A percentile compares a stretch with the other conserved stretches of the same genome.
phyloP scores from a whole-genome alignment of 2,329 filamentous ascomycete genomes.

The Mollisiaceae sp. region DNA sequence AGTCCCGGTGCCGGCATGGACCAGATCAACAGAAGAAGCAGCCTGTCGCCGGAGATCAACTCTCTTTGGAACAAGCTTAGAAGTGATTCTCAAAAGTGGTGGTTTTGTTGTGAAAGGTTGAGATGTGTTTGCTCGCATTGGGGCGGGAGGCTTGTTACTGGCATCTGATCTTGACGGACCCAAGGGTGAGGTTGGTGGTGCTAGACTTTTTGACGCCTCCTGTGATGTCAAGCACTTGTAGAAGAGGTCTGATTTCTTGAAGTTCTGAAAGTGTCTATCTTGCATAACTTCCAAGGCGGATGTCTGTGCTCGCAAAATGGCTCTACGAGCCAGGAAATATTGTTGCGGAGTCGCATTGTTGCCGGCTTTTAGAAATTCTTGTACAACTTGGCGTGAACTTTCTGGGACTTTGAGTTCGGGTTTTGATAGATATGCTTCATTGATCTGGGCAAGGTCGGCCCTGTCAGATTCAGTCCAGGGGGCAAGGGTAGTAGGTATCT shows the following conservation, averaged over 20 bases:
- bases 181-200: slow-evolving; percentile 31
- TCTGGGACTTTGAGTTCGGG: slow-evolving; percentile 80
- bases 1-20: slow-evolving; percentile 48
- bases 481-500: slow-evolving; percentile 63
- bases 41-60: slow-evolving; percentile 64
- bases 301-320: slow-evolving; percentile 83
- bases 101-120: slow-evolving; percentile 48
- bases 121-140: slow-evolving; percentile 33
- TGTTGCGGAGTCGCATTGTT: slow-evolving; percentile 77
- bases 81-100: slow-evolving; percentile 52
- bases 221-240: slow-evolving; percentile 95
- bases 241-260: slow-evolving; percentile 92
- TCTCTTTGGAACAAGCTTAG: slow-evolving; percentile 49
- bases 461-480: slow-evolving; percentile 86
- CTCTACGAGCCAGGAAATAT: slow-evolving; percentile 81
- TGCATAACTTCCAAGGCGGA: slow-evolving; percentile 85
- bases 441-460: slow-evolving; percentile 86
- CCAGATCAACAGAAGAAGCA: slow-evolving; percentile 65
- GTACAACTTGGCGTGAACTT: slow-evolving; percentile 71
- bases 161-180: slow-evolving; percentile 45
- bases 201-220: slow-evolving; percentile 59
- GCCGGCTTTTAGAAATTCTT: slow-evolving; percentile 79
- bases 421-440: slow-evolving; percentile 84
- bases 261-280: slow-evolving; percentile 77
- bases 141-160: slow-evolving; percentile 35